Evolutionary conservation across 164 flowering plant species (phyloP).

Genomic region (Protea cynaroides): DNA sequence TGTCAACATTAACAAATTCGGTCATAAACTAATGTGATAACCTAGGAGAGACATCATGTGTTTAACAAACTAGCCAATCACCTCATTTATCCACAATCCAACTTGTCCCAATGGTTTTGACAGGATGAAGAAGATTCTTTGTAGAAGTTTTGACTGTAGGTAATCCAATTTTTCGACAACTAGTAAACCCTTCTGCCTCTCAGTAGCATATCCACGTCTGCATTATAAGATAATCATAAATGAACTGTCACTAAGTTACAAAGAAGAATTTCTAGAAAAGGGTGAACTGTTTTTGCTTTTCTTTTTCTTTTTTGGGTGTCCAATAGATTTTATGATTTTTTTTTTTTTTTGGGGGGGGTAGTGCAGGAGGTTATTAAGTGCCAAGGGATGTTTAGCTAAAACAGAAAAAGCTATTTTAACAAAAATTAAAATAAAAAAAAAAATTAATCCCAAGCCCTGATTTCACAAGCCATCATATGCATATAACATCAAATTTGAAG

Average conservation of each 20-base stretch:
- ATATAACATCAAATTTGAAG: no score
- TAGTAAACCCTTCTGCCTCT: constrained; percentile 78
- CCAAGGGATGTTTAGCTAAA: no score
- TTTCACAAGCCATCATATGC: no score
- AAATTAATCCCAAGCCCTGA: no score
- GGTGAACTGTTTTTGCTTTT: neutral
- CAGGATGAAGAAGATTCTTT: constrained; percentile 41
- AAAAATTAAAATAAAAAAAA: no score
- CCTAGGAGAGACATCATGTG: constrained; percentile 1
- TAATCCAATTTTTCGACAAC: constrained; percentile 88
- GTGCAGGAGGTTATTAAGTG: no score
- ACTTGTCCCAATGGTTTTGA: constrained; percentile 64
- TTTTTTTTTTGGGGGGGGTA: no score
- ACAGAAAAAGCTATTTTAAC: no score
- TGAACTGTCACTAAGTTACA: neutral
- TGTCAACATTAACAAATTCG: neutral
- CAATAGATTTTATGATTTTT: no score
- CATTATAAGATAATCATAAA: constrained; percentile 15
- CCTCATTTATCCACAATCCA: constrained; percentile 77
- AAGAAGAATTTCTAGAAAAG: neutral
- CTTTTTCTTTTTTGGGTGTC: no score
- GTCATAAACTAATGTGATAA: neutral
- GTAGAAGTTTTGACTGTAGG: constrained; percentile 80
- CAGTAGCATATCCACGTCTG: constrained; percentile 90
- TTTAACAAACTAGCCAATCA: constrained; percentile 19